Evolutionary conservation across 139 green algal species (phyloP).

Genomic region (Chlorella sp.): DNA sequence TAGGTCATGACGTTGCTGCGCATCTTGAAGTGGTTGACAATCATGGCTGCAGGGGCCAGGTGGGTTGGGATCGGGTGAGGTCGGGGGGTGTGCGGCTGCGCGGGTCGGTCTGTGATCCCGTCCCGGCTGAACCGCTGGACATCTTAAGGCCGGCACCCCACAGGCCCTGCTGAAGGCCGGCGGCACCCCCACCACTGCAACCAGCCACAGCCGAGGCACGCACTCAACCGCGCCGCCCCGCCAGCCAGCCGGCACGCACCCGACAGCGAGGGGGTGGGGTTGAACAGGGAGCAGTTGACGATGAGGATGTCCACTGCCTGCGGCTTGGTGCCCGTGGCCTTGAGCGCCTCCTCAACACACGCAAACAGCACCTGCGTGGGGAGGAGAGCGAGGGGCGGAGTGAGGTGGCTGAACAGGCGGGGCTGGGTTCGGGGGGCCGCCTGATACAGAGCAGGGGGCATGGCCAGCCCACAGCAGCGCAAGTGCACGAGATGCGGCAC

Average conservation of each 20-base stretch:
- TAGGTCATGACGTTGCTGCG: conserved; percentile 89
- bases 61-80: background rate
- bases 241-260: background rate
- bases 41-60: conserved; percentile 75
- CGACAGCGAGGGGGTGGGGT: conserved; percentile 92
- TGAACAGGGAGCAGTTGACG: conserved; percentile 98
- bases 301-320: conserved; percentile 90
- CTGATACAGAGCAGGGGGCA: too few relatives aligned
- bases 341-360: conserved; percentile 74
- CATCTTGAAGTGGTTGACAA: conserved; percentile 97
- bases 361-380: conserved; percentile 44
- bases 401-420: background rate
- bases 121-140: too few relatives aligned
- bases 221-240: background rate
- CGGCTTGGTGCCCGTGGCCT: conserved; percentile 49
- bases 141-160: too few relatives aligned
- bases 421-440: too few relatives aligned
- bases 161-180: background rate
- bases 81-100: background rate
- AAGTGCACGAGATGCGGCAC: too few relatives aligned
- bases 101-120: too few relatives aligned
- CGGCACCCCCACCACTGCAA: background rate
- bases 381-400: background rate
- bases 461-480: too few relatives aligned
- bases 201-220: background rate